Base-by-base conservation (phyloP, 805 yeast species). In the Candida chauliodis region DNA sequence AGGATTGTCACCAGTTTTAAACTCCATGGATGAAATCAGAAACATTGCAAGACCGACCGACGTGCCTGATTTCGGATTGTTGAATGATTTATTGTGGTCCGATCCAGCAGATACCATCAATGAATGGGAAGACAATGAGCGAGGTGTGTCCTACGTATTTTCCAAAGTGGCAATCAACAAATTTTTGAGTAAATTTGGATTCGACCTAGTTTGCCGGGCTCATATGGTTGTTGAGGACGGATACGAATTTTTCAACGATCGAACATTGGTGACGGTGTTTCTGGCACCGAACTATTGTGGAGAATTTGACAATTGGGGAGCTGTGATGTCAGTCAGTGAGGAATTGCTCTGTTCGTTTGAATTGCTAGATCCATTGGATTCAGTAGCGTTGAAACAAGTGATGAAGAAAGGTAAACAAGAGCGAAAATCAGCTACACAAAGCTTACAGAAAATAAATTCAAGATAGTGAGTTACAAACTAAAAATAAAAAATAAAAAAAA, bases 281-380 rank as follows among this genome's bases (percentile, higher is more conserved):
- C 75, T 80, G 43, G 95, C 93, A 4, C 95, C 95, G 1, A 85
- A 85, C 55, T 85, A 85, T 52, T 82, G 90, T 63, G 90, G 90
- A 8, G 89, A 82, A 53, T 82, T 82, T 60, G 79, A 81, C 49
- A 82, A 82, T 52, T 82, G 84, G 79, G 90, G 90, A 13, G 99
- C 99, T 2, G 97, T 91, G 4, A 91, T 91, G 98, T 81, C 95
- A 50, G 98, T 91, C 11, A 78, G 87, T 46, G 96, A 91, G 46
- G 97, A 91, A 51, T 71, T 91, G 47, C 68, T 93, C 41, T 91
- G 99, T 61, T 83, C 93, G 45, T 91, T 91, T 61, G 99, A 91
- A 60, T 73, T 91, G 38, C 70, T 91, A 42, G 96, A 93, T 62
- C 99, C 99, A 7, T 71, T 93, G 50, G 98, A 91, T 63, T 78